phyloP scores from a whole-genome alignment of 768 basidiomycete genomes.

The Mycena galopus region DNA sequence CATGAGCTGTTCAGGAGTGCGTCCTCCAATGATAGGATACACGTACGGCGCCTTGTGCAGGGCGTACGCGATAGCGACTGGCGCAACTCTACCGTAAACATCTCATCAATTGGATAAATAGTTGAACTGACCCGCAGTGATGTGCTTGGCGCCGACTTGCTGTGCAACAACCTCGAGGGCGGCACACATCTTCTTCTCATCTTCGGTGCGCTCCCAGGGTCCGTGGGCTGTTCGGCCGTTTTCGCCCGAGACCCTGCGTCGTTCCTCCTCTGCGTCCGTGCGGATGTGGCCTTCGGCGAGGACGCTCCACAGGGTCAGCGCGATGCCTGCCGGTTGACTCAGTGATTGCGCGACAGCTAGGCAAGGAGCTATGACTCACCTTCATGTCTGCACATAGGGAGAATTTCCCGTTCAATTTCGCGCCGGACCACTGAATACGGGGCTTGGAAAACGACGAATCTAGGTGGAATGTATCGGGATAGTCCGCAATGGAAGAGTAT shows the following conservation, averaged over 20 bases:
- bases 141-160: slow-evolving; percentile 1
- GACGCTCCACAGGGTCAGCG: slow-evolving; percentile 54
- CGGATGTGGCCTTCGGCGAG: slow-evolving; percentile 45
- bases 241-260: slow-evolving; percentile 46
- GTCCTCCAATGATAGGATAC: slow-evolving; percentile 53
- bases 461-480: too few relatives aligned
- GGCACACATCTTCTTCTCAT: slow-evolving; percentile 3
- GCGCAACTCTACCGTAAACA: background rate
- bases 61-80: slow-evolving; percentile 37
- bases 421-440: slow-evolving; percentile 49
- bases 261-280: slow-evolving; percentile 45
- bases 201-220: slow-evolving; percentile 49
- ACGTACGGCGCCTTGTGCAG: slow-evolving; percentile 59
- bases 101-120: too few relatives aligned
- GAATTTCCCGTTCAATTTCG: slow-evolving; percentile 61
- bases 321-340: too few relatives aligned
- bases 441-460: slow-evolving; percentile 60
- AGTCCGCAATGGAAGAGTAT: too few relatives aligned
- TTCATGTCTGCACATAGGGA: slow-evolving; percentile 48
- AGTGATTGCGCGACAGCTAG: too few relatives aligned
- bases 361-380: too few relatives aligned
- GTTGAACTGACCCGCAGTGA: slow-evolving; percentile 9
- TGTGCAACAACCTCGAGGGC: background rate
- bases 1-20: background rate
- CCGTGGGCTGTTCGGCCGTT: slow-evolving; percentile 49